Percentiles rank a stretch among this genome's conserved stretches.
Evolutionary conservation across 2,329 filamentous ascomycete genomes (phyloP).

Genomic region (Cladosporium sp.): DNA sequence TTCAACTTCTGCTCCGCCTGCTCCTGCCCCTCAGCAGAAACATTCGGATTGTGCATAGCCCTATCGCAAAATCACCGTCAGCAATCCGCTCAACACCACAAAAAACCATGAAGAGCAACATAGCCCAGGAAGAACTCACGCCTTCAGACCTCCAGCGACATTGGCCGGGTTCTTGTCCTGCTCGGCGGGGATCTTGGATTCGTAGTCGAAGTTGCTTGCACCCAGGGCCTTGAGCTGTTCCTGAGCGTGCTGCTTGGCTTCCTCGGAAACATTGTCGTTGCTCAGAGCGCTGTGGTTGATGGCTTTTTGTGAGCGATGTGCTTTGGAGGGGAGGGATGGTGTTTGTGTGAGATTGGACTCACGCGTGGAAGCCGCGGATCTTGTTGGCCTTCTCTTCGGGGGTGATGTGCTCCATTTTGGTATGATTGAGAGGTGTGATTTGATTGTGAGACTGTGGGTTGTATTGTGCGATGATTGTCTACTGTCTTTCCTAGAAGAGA

Average conservation of each 20-base stretch:
- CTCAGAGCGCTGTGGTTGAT: not conserved
- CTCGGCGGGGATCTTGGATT: slow-evolving; percentile 3
- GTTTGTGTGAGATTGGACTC: not conserved
- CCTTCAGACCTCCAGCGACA: slow-evolving; percentile 7
- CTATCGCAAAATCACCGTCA: not conserved
- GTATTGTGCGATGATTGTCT: not conserved
- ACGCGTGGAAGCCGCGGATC: slow-evolving; percentile 9
- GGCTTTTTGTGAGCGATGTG: not conserved
- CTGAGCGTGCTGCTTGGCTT: slow-evolving; percentile 6
- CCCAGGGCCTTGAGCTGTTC: slow-evolving; percentile 10
- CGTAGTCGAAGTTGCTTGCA: slow-evolving; percentile 2
- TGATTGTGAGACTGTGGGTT: too few species aligned
- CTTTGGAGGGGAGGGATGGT: not conserved
- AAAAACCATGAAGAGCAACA: too few species aligned
- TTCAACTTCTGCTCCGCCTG: slow-evolving; percentile 9
- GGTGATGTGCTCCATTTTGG: slow-evolving; percentile 1
- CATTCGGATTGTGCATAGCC: slow-evolving; percentile 11
- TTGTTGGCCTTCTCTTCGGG: slow-evolving; percentile 10
- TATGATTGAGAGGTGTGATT: too few species aligned
- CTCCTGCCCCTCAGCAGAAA: slow-evolving; percentile 2
- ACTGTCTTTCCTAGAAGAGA: too few species aligned
- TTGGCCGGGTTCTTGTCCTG: slow-evolving; percentile 4
- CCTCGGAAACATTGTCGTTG: slow-evolving; percentile 4
- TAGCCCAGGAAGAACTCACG: not conserved
- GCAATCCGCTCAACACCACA: too few species aligned